Base-by-base conservation (phyloP, 371 early-diverging fungal species). In the Mortierella sp. region DNA sequence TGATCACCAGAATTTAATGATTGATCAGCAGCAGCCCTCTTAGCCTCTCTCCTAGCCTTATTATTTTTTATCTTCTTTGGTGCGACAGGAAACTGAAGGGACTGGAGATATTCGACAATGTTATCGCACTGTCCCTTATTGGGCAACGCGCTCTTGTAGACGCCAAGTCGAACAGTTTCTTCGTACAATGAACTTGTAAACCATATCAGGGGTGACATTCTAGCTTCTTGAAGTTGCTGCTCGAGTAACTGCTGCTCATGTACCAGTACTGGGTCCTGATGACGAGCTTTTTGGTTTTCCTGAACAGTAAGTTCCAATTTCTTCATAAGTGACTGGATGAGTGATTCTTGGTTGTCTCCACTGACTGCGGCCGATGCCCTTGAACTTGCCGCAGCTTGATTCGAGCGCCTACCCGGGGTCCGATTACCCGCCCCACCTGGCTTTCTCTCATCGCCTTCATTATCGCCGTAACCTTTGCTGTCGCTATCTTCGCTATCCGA, bases 81-180 rank as follows among this genome's bases (percentile, higher is more conserved):
- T 37, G 32, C 64, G 3, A 66, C 67, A 2, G 69, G 40, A 26
- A 72, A 65, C 52, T 80, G 68, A 45, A 68, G 32, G 37, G 70
- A 54, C 52, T 61, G 52, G 45, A 60, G 22, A 62, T 83, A 79
- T 14, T 67, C 70, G 22, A 61, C 47, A 28, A 70, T 62, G 45
- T 77, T 68, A n/a, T 71, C 77, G 28, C 65, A 64, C 28, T 80
- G 45, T 11, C 83, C 79, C 26, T 57, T 62, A 62, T 74, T 73
- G 2, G 70, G 75, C 32, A 91, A 66, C 9, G 92, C 72, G 61
- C 86, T 88, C 62, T 88, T 89, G 77, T 91, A 93, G 28, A 93
- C 66, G 16, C 90, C 92, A 45, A 90, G 78, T 54, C 88, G 88
- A 9, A 86, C 67, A 0, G 83, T 78, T 1, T 74, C 70, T 3